Evolutionary conservation across 2,329 filamentous ascomycete genomes (phyloP).

Genomic region (Chalara sp.): DNA sequence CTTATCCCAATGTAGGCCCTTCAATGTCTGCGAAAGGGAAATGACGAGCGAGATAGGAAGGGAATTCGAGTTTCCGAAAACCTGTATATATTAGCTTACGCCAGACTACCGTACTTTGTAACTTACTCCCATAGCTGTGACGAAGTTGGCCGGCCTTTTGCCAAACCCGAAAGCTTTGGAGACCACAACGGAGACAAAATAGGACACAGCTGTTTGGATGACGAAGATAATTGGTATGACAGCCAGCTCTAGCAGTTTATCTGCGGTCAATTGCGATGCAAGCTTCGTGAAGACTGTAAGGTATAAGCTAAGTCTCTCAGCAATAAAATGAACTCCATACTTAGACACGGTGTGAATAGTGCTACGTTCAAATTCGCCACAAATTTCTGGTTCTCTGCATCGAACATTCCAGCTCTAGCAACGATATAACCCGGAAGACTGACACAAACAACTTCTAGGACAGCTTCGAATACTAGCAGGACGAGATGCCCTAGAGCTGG

Average conservation of each 20-base stretch:
- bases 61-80: conserved; percentile 98
- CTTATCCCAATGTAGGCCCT: conserved; percentile 88
- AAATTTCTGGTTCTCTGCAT: conserved; percentile 93
- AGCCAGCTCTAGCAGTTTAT: conserved; percentile 82
- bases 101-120: background rate
- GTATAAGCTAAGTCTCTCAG: conserved; percentile 7
- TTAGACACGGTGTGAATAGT: conserved; percentile 93
- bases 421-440: conserved; percentile 91
- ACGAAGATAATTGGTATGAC: conserved; percentile 95
- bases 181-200: conserved; percentile 64
- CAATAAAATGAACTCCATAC: conserved; percentile 43
- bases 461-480: conserved; percentile 74
- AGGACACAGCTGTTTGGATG: conserved; percentile 82
- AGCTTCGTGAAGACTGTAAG: conserved; percentile 86
- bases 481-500: conserved; percentile 36
- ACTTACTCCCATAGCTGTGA: conserved; percentile 83
- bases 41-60: conserved; percentile 93
- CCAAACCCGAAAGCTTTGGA: conserved; percentile 73
- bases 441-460: conserved; percentile 92
- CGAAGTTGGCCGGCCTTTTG: conserved; percentile 85
- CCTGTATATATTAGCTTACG: conserved; percentile 33
- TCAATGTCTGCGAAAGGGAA: conserved; percentile 85
- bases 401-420: conserved; percentile 84
- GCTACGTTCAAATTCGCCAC: conserved; percentile 93
- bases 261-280: conserved; percentile 85